Evolutionary conservation across 352 stramenopile species (phyloP), one percentile per base, ranked within the genome.

Genomic region (Phytophthora tentaculata): DNA sequence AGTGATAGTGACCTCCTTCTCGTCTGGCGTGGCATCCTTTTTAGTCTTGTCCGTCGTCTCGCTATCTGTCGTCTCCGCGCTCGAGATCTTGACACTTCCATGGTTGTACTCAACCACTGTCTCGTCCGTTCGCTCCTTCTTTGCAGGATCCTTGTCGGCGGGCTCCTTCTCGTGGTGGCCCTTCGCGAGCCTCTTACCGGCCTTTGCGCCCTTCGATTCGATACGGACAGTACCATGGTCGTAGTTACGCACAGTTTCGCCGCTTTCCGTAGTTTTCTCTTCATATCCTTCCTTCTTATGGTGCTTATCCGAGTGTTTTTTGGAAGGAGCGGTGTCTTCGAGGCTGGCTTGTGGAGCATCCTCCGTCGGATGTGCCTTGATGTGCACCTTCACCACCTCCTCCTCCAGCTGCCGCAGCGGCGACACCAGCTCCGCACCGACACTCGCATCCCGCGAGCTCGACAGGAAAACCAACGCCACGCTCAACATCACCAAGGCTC

Each of bases 91-190:
- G 51, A 90, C 81, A 16, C 63, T 74, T 44, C 81, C 83, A 47
- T 85, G 80, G 1, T 80, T 58, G 71, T 90, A 90, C 57, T 81
- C 73, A 43, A 77, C 67, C 44, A 84, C 72, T 45, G 71, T 68
- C 55, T 91, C 63, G 35, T 79, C 73, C 51, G 74, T 62, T 19
- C 56, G 50, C 43, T 41, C 43, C 8, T 67, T 41, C 20, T 67
- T 55, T 17, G 54, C 22, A 17, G 44, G 29, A n/a, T 53, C 59
- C 48, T 77, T 71, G 17, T 71, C 19, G 20, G 54, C 22, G 19
- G 44, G 29, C 20, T 53, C 59, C 48, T 77, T 71, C 19, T 71
- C 19, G 23, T 70, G 54, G 20, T 68, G 47, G 17, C 48, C 28
- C 32, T 71, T 79, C 19, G 26, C 58, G 20, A 68, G 22, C 55